Evolutionary conservation across 306 rosid genomes (phyloP).

Genomic region (Corylus avellana): DNA sequence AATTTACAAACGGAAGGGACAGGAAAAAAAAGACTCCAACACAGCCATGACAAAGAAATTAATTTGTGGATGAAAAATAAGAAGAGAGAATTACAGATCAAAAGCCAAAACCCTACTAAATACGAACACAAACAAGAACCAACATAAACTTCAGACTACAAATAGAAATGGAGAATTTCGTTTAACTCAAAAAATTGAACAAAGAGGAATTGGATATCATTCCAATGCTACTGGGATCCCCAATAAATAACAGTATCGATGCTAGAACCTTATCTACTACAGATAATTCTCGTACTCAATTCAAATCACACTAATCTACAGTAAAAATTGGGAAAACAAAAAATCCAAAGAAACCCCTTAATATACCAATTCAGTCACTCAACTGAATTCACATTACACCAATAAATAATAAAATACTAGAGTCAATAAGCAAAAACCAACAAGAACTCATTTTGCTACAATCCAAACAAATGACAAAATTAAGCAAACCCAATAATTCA

Average conservation of each 20-base stretch:
- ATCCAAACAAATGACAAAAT: conserved; percentile 7
- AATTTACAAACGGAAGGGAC: background rate
- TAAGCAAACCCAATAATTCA: conserved; percentile 22
- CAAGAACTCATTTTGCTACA: background rate
- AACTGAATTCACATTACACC: conserved; percentile 10
- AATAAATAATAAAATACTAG: background rate
- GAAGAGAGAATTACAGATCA: background rate
- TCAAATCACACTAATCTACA: conserved; percentile 18
- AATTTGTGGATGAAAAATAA: background rate
- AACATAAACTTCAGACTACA: background rate
- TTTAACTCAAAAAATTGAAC: background rate
- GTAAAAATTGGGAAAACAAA: background rate
- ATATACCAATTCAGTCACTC: conserved; percentile 5
- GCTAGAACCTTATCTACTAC: background rate
- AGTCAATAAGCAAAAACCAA: conserved; percentile 4
- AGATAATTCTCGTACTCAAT: conserved; percentile 10
- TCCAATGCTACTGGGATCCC: background rate
- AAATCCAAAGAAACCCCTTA: background rate
- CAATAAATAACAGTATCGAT: background rate
- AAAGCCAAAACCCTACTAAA: conserved; percentile 8
- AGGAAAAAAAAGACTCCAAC: background rate
- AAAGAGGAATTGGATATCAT: background rate
- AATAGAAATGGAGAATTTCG: background rate
- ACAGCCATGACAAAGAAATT: conserved; percentile 9
- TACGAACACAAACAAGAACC: conserved; percentile 13